phyloP scores from a whole-genome alignment of 768 basidiomycete genomes.

The Pleurotus eryngii region DNA sequence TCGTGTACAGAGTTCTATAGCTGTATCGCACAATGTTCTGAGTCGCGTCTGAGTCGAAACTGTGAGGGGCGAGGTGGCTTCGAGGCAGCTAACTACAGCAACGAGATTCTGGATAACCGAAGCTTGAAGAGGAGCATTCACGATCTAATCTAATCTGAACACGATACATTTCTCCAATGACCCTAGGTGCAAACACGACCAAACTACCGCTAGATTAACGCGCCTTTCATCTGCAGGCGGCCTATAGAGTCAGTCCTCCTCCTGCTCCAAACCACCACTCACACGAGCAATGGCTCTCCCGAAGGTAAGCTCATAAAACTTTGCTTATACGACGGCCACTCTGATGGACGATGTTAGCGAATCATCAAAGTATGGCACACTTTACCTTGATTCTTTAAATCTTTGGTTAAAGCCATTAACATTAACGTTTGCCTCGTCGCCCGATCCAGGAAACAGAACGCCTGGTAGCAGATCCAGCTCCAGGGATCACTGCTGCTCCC shows the following conservation, averaged over 20 bases:
- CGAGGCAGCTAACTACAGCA: too few relatives aligned
- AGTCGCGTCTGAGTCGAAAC: too few relatives aligned
- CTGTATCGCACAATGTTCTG: too few relatives aligned
- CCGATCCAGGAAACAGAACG: conserved; percentile 87
- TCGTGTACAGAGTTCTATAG: too few relatives aligned
- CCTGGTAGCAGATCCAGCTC: conserved; percentile 93
- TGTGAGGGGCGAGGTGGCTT: too few relatives aligned
- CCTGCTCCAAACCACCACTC: neutral
- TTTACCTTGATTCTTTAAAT: neutral
- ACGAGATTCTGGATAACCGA: too few relatives aligned
- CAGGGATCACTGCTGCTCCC: conserved; percentile 92
- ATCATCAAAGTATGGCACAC: conserved; percentile 43
- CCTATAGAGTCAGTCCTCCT: neutral
- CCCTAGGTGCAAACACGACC: neutral
- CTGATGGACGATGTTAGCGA: conserved; percentile 30
- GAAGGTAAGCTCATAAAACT: conserved; percentile 35
- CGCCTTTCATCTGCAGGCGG: neutral
- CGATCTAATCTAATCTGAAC: too few relatives aligned
- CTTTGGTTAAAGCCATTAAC: neutral
- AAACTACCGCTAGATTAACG: neutral
- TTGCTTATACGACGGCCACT: conserved; percentile 8
- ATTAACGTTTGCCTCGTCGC: neutral
- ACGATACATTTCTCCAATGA: neutral
- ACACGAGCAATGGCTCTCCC: conserved; percentile 43
- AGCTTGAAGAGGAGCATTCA: too few relatives aligned